These are phyloP conservation scores for Noccaea bulbosa DNA, from an alignment of 345 rosid genomes.

Conservation along the genomic window DNA sequence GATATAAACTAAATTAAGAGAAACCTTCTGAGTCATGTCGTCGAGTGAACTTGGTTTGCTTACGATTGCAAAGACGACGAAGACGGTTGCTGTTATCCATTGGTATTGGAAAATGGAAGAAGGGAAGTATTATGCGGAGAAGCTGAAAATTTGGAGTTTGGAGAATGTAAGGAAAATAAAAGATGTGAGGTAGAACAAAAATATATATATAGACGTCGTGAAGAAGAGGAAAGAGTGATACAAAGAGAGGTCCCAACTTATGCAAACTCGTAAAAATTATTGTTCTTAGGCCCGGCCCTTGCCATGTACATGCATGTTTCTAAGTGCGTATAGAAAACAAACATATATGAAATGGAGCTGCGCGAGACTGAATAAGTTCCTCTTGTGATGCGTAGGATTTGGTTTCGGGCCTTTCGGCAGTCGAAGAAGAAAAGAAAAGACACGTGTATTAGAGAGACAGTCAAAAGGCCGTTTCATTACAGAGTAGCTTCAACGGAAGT, in stretches of 20 bases:
- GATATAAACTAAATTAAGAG: conserved; percentile 1
- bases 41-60: conserved; percentile 28
- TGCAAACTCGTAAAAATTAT: not conserved
- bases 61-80: not conserved
- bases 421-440: not conserved
- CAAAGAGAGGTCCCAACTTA: not conserved
- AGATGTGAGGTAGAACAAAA: conserved; percentile 7
- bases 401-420: no score
- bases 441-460: conserved; percentile 1
- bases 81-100: conserved; percentile 33
- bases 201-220: not conserved
- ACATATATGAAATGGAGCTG: no score
- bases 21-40: conserved; percentile 30
- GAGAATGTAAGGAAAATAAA: not conserved
- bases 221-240: conserved; percentile 1
- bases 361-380: no score
- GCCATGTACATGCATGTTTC: no score
- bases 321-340: no score
- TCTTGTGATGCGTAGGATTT: no score
- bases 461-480: conserved; percentile 12
- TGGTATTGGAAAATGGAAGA: conserved; percentile 1
- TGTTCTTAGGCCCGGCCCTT: no score
- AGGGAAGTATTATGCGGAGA: not conserved
- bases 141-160: conserved; percentile 5
- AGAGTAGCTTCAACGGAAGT: conserved; percentile 50